Base-by-base conservation (phyloP, 148 eudicot species). In the Mesembryanthemum crystallinum region DNA sequence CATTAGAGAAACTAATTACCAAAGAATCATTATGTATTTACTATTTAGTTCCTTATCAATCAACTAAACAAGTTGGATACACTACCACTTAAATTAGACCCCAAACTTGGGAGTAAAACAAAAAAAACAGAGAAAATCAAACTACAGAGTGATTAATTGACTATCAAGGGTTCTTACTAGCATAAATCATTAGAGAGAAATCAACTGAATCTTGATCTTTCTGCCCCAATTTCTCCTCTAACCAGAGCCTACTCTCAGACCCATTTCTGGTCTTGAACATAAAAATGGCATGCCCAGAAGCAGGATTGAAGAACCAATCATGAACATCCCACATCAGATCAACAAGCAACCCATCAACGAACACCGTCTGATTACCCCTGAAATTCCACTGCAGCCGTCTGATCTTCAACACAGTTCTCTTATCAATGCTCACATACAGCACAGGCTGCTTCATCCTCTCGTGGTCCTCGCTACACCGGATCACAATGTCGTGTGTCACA, bases 281-380 rank as follows among this genome's bases (percentile, higher is more conserved):
- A 33, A 94, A 94, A 33, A 94, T 92, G 0, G 89, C 98, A 51
- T 13, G 67, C 0, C 96, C 97, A 25, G 80, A 33, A 18, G 49
- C 78, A 45, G 81, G 70, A 49, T 77, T 80, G 25, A 73, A 87
- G 60, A 92, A 89, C 98, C 98, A 94, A 64, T 88, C 97, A 78
- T 94, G 93, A 25, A 94, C 97, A 86, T 94, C 97, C 97, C 97
- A 94, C 86, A 92, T 83, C 68, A 94, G 65, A 83, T 94, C 98
- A 69, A 94, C 85, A 65, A 89, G 35, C 78, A 94, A 81, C 5
- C 97, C 97, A 67, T 94, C 98, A 14, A 92, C 77, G 58, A 94
- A 94, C 37, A 94, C 85, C 0, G 89, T 86, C 78, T 92, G 96
- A 78, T 92, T 92, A 33, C 98, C 98, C 29, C 98, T 82, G 43